phyloP scores from a whole-genome alignment of 2,329 filamentous ascomycete species.

The Ceratocystis destructans region DNA sequence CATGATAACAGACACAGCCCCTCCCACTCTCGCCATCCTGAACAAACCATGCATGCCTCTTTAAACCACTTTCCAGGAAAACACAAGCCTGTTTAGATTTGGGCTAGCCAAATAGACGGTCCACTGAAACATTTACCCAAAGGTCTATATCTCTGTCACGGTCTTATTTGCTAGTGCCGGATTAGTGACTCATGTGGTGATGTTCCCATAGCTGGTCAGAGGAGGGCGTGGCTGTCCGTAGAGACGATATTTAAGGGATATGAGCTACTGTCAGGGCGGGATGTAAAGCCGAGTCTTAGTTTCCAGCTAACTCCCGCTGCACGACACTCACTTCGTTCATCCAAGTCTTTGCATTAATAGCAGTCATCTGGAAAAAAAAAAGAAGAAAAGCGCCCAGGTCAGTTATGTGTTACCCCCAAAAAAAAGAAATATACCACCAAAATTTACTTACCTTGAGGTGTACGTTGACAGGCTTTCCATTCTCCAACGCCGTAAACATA shows the following conservation, averaged over 20 bases:
- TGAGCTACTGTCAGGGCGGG: neutral
- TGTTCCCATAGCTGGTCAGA: neutral
- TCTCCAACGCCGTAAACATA: slow-evolving; percentile 49
- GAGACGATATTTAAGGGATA: neutral
- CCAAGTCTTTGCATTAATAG: slow-evolving; percentile 39
- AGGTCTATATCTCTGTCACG: neutral
- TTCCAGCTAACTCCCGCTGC: slow-evolving; percentile 37
- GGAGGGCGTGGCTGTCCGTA: neutral
- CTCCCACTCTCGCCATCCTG: neutral
- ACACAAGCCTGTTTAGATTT: neutral
- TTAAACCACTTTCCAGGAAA: neutral
- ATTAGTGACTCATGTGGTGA: too few relatives aligned
- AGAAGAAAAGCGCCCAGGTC: neutral
- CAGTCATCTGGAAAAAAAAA: slow-evolving; percentile 34
- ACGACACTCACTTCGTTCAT: slow-evolving; percentile 37
- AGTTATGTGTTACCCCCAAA: neutral
- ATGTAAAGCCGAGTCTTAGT: slow-evolving; percentile 22
- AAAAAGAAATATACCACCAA: neutral
- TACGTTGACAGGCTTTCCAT: slow-evolving; percentile 42
- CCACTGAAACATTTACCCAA: neutral
- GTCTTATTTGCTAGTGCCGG: too few relatives aligned
- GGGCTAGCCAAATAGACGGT: neutral
- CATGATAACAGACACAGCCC: neutral
- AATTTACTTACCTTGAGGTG: slow-evolving; percentile 42
- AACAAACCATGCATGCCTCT: neutral